Evolutionary conservation across 2,329 filamentous ascomycete species (phyloP).

Genomic region (Colletotrichum phormii): DNA sequence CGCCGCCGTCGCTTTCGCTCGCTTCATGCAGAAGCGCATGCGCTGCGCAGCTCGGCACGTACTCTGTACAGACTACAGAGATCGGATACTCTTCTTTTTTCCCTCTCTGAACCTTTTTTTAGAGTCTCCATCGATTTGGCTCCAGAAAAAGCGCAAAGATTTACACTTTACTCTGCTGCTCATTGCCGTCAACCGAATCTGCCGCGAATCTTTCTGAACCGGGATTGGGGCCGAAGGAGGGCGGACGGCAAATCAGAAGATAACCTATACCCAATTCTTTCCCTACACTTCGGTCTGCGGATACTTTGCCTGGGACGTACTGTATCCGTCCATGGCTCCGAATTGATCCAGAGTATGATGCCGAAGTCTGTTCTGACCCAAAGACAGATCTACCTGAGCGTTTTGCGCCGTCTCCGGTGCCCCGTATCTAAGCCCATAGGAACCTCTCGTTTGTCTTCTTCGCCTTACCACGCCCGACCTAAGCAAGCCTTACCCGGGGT

Average conservation of each 20-base stretch:
- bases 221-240: constrained; percentile 12
- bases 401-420: constrained; percentile 1
- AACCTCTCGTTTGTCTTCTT: constrained; percentile 1
- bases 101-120: not conserved
- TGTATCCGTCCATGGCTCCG: not conserved
- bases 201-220: constrained; percentile 1
- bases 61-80: not conserved
- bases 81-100: not conserved
- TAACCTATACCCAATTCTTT: not conserved
- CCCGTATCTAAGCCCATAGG: constrained; percentile 22
- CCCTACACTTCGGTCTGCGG: not conserved
- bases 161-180: not conserved
- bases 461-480: not conserved
- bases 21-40: not conserved
- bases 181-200: constrained; percentile 16
- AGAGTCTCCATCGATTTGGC: not conserved
- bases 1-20: constrained; percentile 1
- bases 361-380: constrained; percentile 20
- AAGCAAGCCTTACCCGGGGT: constrained; percentile 20
- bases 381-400: constrained; percentile 17
- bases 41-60: not conserved
- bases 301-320: not conserved
- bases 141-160: constrained; percentile 8
- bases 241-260: constrained; percentile 3
- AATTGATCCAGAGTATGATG: not conserved